Evolutionary conservation across 2,329 filamentous ascomycete genomes (phyloP).

Genomic region (Hypoxylon sp.): DNA sequence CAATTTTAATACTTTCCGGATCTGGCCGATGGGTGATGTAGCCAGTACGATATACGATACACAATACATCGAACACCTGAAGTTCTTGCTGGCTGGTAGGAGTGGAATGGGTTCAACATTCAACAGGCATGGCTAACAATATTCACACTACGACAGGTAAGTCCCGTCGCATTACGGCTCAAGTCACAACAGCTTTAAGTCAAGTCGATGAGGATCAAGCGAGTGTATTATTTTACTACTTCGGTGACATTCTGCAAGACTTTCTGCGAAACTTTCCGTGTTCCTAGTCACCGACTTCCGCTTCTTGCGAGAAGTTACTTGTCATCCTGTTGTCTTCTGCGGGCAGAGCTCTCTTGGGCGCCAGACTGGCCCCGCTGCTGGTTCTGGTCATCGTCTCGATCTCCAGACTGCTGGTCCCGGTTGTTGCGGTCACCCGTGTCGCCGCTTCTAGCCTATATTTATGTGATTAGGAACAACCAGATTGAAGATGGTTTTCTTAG

Average conservation of each 20-base stretch:
- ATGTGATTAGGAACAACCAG: not conserved
- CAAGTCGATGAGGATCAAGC: not conserved
- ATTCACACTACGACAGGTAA: not conserved
- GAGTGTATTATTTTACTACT: not conserved
- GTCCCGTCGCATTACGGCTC: too few relatives aligned
- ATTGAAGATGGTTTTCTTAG: not conserved
- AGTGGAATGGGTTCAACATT: not conserved
- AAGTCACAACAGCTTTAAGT: too few relatives aligned
- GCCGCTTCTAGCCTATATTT: slow-evolving; percentile 37
- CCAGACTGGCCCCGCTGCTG: slow-evolving; percentile 5
- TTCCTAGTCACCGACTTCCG: not conserved
- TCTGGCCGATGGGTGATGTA: too few relatives aligned
- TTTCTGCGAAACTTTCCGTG: not conserved
- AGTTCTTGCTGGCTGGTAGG: too few relatives aligned
- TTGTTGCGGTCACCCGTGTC: too few relatives aligned
- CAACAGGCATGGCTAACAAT: not conserved
- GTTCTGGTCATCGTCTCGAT: slow-evolving; percentile 32
- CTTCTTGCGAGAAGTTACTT: not conserved
- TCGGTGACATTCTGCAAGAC: not conserved
- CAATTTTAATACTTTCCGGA: too few relatives aligned
- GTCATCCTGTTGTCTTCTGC: slow-evolving; percentile 1
- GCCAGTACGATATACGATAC: too few relatives aligned
- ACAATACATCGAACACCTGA: too few relatives aligned
- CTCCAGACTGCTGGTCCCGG: slow-evolving; percentile 37
- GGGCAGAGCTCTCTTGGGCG: not conserved